These are phyloP conservation scores for Cruciata laevipes DNA, from an alignment of 257 asterid genomes.

Conservation along the genomic window DNA sequence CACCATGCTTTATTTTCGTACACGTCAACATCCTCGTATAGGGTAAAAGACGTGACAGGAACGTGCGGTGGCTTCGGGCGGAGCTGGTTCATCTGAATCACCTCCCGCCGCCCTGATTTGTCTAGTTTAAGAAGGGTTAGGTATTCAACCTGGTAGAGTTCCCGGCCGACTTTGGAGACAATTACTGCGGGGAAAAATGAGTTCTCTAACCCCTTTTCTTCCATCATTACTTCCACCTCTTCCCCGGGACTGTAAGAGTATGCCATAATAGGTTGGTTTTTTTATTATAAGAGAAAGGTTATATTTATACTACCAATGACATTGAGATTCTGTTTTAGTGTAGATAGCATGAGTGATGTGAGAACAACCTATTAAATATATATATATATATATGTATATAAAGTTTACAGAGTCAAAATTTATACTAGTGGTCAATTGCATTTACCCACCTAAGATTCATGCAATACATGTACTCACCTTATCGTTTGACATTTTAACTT, in stretches of 20 bases:
- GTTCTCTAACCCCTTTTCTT: not conserved
- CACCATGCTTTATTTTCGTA: not conserved
- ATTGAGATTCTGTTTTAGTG: no score
- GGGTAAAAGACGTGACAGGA: not conserved
- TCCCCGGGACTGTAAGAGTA: not conserved
- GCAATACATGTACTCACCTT: no score
- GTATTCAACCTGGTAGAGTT: not conserved
- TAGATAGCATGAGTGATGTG: no score
- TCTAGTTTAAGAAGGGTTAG: not conserved
- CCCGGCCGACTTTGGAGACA: not conserved
- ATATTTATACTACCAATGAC: no score
- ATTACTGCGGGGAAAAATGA: not conserved
- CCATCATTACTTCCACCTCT: not conserved
- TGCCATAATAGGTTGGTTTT: no score
- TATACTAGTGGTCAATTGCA: no score
- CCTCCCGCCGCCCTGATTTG: not conserved
- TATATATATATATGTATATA: no score
- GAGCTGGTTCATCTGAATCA: not conserved
- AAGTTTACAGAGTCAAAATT: no score
- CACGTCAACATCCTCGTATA: not conserved
- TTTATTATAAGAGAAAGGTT: no score
- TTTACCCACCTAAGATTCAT: no score
- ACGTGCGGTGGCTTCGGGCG: not conserved
- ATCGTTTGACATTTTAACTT: no score
- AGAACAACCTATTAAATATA: no score